Base-by-base conservation (phyloP, 352 stramenopile genomes). In the Blastocystis sp. region DNA sequence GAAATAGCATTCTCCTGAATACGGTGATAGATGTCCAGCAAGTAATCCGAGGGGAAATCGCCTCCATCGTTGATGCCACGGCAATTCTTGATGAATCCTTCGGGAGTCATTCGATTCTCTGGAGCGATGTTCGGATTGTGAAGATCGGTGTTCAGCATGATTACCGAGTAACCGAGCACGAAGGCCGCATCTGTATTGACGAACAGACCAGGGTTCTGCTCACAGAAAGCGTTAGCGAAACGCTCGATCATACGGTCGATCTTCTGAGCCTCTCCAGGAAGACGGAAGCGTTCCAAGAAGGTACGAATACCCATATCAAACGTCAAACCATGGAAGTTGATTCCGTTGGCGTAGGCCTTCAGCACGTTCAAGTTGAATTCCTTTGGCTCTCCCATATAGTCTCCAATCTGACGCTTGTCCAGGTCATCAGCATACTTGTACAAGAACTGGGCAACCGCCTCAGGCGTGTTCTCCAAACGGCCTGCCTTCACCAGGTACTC, bases 231-330 rank as follows among this genome's bases (percentile, higher is more conserved):
- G 91, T 98, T 96, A 1, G 98, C 96, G 92, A 99, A 99, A 90
- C 98, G 98, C 90, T 99, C 97, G 96, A 99, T 99, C 90, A 99
- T 99, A 43, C 98, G 96, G 92, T 99, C 98, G 92, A 99, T 99
- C 92, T 99, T 99, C 91, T 99, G 97, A 0, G 97, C 97, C 92
- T 99, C 98, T 34, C 97, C 97, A 4, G 96, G 98, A 5, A 99
- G 93, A 45, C 97, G 95, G 92, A 99, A 99, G 41, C 96, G 96
- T 39, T 94, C 93, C 24, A 99, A 93, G 91, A 99, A 99, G 37
- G 96, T 92, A 34, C 97, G 94, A 90, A 99, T 98, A 20, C 96
- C 97, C 55, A 98, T 94, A 92, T 99, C 97, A 90, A 99, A 98
- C 90, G 64, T 30, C 89, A 92, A 89, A 7, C 93, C 95, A 8